Conservation (phyloP, 768 basidiomycete genomes). For the Auricularia sp. region DNA sequence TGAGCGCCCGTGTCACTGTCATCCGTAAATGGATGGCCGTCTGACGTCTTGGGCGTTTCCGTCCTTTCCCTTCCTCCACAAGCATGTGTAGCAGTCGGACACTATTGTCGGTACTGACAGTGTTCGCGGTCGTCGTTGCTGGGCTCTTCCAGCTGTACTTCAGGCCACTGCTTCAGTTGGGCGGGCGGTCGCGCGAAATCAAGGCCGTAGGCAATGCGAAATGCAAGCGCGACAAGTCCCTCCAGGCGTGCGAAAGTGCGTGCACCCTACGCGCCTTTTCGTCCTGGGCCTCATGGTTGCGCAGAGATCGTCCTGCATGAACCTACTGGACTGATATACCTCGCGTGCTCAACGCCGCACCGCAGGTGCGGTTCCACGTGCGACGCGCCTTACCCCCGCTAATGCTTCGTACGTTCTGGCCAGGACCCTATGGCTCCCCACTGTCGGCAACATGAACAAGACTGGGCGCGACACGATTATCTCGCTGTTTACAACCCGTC, state of each 20-base stretch:
- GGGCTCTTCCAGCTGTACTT: conserved; percentile 39
- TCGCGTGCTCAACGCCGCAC: conserved; percentile 47
- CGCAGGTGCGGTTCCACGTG: neutral
- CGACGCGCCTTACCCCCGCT: neutral
- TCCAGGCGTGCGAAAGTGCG: conserved; percentile 62
- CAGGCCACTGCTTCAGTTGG: conserved; percentile 30
- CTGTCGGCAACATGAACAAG: conserved; percentile 23
- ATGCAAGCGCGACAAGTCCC: conserved; percentile 40
- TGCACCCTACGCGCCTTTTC: neutral
- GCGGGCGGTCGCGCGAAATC: conserved; percentile 37
- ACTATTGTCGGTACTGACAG: conserved; percentile 16
- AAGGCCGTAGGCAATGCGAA: conserved; percentile 35
- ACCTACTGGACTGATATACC: conserved; percentile 45
- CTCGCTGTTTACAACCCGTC: conserved; percentile 49
- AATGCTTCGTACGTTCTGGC: conserved; percentile 9
- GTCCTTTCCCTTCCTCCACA: neutral
- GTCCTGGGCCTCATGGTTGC: neutral
- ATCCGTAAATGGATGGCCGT: neutral
- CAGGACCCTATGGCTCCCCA: conserved; percentile 45
- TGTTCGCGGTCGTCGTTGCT: conserved; percentile 31
- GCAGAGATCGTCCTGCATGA: conserved; percentile 52
- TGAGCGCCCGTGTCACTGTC: neutral
- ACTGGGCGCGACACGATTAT: conserved; percentile 38
- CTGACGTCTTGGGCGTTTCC: neutral
- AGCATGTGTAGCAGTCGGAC: neutral